Conservation (phyloP, 495 filamentous ascomycete genomes). For the Lasiosphaeris hirsuta region DNA sequence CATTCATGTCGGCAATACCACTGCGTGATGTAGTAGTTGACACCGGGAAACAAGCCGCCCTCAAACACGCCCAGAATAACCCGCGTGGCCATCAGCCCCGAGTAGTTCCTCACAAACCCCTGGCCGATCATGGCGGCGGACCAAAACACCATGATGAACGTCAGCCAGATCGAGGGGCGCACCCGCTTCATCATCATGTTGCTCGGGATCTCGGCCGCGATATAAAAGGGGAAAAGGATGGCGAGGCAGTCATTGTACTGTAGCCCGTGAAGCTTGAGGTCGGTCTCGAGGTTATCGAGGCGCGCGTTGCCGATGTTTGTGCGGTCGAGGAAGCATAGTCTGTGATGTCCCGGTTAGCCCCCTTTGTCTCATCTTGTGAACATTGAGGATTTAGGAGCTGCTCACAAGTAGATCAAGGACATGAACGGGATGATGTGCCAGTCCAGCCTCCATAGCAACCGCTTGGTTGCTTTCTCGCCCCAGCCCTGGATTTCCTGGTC, state of each 20-base stretch:
- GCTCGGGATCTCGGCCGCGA: constrained; percentile 61
- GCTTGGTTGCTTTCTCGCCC: constrained; percentile 25
- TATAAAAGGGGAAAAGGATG: constrained; percentile 60
- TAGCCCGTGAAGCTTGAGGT: constrained; percentile 53
- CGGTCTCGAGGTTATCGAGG: constrained; percentile 55
- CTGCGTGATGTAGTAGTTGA: constrained; percentile 73
- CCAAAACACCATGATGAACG: constrained; percentile 49
- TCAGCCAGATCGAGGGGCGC: constrained; percentile 54
- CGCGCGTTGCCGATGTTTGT: constrained; percentile 77
- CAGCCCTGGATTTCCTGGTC: constrained; percentile 12
- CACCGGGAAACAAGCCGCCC: constrained; percentile 61
- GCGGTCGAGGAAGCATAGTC: constrained; percentile 50
- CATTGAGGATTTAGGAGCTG: not conserved
- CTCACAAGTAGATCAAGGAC: constrained; percentile 46
- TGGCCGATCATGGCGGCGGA: constrained; percentile 55
- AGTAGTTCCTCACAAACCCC: constrained; percentile 53
- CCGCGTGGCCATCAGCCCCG: constrained; percentile 55
- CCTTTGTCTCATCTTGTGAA: not conserved
- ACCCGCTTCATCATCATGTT: constrained; percentile 64
- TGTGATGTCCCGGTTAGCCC: constrained; percentile 17
- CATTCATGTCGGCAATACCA: constrained; percentile 57
- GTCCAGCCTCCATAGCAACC: constrained; percentile 47
- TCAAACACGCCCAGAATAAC: constrained; percentile 63
- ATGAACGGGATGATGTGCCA: constrained; percentile 48
- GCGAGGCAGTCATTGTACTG: constrained; percentile 62